phyloP scores from a whole-genome alignment of 2,329 filamentous ascomycete genomes.

The Aspergillus alliaceus region DNA sequence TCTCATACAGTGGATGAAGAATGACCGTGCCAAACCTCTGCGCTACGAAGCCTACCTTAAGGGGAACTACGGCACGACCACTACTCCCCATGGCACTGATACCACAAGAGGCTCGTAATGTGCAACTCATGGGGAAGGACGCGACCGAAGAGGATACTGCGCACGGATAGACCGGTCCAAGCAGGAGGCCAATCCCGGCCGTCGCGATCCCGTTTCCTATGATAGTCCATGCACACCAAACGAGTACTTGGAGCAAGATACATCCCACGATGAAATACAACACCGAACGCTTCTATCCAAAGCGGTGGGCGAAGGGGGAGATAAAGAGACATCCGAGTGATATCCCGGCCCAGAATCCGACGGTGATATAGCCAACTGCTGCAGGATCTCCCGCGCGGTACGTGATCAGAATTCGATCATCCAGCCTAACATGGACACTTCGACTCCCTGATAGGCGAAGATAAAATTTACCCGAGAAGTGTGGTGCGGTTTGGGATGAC shows the following conservation, averaged over 20 bases:
- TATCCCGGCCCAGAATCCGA: slow-evolving; percentile 69
- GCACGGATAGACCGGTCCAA: slow-evolving; percentile 80
- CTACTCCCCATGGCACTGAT: background rate
- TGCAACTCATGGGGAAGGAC: slow-evolving; percentile 42
- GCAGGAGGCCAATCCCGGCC: slow-evolving; percentile 69
- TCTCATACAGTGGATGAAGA: background rate
- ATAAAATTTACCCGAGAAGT: too few species aligned
- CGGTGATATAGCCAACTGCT: slow-evolving; percentile 75
- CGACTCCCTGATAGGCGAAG: too few species aligned
- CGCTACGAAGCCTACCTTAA: background rate
- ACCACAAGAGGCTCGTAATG: background rate
- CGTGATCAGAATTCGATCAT: slow-evolving; percentile 74
- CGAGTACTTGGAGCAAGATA: slow-evolving; percentile 69
- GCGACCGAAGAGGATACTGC: too few species aligned
- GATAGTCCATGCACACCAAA: slow-evolving; percentile 78
- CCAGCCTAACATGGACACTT: too few species aligned
- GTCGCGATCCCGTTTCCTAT: slow-evolving; percentile 67
- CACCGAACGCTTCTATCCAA: slow-evolving; percentile 72
- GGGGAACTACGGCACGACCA: background rate
- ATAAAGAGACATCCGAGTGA: slow-evolving; percentile 74
- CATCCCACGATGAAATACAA: slow-evolving; percentile 62
- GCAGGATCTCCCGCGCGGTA: slow-evolving; percentile 68
- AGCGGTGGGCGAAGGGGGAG: slow-evolving; percentile 61
- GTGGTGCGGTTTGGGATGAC: too few species aligned
- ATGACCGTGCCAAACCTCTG: background rate